Evolutionary conservation across 805 yeast species (phyloP).

Genomic region (Teunomyces tritomae): DNA sequence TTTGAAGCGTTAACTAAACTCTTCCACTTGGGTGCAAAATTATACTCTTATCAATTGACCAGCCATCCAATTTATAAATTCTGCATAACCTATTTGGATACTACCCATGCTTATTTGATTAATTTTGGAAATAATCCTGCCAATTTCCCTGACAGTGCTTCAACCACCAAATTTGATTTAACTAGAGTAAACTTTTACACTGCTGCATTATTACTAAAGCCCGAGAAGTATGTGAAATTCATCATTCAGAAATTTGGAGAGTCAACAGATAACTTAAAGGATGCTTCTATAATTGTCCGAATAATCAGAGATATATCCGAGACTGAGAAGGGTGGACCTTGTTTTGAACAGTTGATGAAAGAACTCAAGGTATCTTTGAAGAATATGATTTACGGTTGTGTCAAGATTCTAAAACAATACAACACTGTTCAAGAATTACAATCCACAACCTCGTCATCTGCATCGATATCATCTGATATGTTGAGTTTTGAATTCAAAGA

Average conservation of each 20-base stretch:
- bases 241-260: constrained; percentile 23
- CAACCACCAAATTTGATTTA: constrained; percentile 17
- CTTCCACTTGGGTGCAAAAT: constrained; percentile 34
- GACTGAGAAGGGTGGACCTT: constrained; percentile 15
- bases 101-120: constrained; percentile 23
- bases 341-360: constrained; percentile 23
- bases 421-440: not conserved
- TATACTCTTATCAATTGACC: constrained; percentile 15
- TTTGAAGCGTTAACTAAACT: constrained; percentile 36
- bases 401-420: constrained; percentile 20
- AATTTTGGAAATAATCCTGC: constrained; percentile 8
- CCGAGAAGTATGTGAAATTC: constrained; percentile 26
- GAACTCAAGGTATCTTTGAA: constrained; percentile 23
- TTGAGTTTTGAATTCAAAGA: constrained; percentile 6
- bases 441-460: constrained; percentile 3
- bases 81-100: constrained; percentile 29
- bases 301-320: constrained; percentile 31
- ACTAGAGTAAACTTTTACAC: constrained; percentile 28
- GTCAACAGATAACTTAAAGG: constrained; percentile 21
- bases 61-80: constrained; percentile 30
- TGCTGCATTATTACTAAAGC: constrained; percentile 35
- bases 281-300: constrained; percentile 25
- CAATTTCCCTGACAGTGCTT: constrained; percentile 12
- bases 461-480: constrained; percentile 4
- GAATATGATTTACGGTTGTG: constrained; percentile 23